Base-by-base conservation (phyloP, 208 protist genomes). In the Angomonas deanei region DNA sequence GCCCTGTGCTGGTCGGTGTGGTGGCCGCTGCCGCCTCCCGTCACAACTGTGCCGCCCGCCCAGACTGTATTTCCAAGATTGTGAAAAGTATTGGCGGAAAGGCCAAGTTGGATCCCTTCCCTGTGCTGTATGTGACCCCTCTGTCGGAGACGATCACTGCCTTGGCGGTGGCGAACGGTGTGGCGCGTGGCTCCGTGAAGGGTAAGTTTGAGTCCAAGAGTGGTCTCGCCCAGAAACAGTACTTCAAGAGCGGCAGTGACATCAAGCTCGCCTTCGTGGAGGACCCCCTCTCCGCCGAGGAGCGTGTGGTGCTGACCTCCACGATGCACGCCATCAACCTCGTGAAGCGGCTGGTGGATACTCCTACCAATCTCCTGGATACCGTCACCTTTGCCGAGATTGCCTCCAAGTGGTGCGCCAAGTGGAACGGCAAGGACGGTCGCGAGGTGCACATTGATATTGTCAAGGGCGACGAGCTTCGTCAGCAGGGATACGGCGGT, bases 341-440 rank as follows among this genome's bases (percentile, higher is more conserved):
- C 34, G 92, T 81, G 66, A 80, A 85, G 68, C 79, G 85, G 6
- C 78, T 96, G 24, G 86, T 94, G 49, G 84, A 96, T 34, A 80
- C 88, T 10, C 88, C 91, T 8, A 82, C 88, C 27, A 90, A 86
- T 69, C 62, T 93, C 31, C 78, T 96, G 17, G 84, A 94, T 64
- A 94, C 91, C 26, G 75, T 74, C 27, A 92, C 84, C 19, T 96
- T 93, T 57, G 64, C 86, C 5, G 80, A 88, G 61, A 91, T 96
- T 62, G 84, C 78, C 30, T 57, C 54, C 11, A 64, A 72, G 11
- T 80, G 75, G 56, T 47, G 70, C 0, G 73, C 48, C 3, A 74
- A 79, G 56, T 68, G 91, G 61, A 55, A 72, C 38, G 49, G 10
- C 13, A n/a, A 67, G 39, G 36, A 56, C 24, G 73, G 79, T 3